Conservation (phyloP, 2,329 filamentous ascomycete genomes). For the Penicillium polonicum region DNA sequence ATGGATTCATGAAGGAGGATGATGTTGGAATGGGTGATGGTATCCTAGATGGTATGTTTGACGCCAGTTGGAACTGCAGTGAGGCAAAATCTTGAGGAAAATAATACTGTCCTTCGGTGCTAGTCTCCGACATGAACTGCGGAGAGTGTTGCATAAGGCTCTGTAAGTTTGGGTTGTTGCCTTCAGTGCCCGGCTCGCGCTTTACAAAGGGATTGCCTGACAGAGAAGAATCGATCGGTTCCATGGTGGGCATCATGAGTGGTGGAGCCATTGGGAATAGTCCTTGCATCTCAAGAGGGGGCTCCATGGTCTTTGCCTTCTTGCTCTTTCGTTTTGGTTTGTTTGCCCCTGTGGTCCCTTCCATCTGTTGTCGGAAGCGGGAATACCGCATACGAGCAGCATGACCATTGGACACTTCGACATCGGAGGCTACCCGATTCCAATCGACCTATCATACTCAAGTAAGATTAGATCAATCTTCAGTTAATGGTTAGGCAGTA, state of each 20-base stretch:
- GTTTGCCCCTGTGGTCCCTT: slow-evolving; percentile 38
- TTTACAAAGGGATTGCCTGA: slow-evolving; percentile 25
- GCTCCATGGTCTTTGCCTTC: slow-evolving; percentile 20
- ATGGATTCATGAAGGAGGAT: slow-evolving; percentile 5
- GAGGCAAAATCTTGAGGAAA: slow-evolving; percentile 5
- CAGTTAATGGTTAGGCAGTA: neutral
- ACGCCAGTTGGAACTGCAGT: neutral
- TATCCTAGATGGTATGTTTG: neutral
- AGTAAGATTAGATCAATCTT: neutral
- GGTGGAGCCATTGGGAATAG: slow-evolving; percentile 7
- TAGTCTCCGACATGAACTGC: slow-evolving; percentile 6
- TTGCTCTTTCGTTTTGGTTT: slow-evolving; percentile 28
- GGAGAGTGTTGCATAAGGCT: neutral
- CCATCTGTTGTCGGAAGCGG: slow-evolving; percentile 55
- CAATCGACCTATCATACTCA: slow-evolving; percentile 49
- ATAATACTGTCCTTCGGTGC: slow-evolving; percentile 1
- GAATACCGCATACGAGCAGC: slow-evolving; percentile 59
- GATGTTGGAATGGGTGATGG: neutral
- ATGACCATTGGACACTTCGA: slow-evolving; percentile 57
- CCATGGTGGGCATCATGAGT: slow-evolving; percentile 9
- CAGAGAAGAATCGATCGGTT: slow-evolving; percentile 14
- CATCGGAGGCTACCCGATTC: slow-evolving; percentile 50
- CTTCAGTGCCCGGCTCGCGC: slow-evolving; percentile 19
- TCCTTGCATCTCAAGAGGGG: slow-evolving; percentile 16
- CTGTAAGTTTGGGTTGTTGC: slow-evolving; percentile 3